phyloP scores from a whole-genome alignment of 208 protist genomes.

The Leishmania lainsoni region DNA sequence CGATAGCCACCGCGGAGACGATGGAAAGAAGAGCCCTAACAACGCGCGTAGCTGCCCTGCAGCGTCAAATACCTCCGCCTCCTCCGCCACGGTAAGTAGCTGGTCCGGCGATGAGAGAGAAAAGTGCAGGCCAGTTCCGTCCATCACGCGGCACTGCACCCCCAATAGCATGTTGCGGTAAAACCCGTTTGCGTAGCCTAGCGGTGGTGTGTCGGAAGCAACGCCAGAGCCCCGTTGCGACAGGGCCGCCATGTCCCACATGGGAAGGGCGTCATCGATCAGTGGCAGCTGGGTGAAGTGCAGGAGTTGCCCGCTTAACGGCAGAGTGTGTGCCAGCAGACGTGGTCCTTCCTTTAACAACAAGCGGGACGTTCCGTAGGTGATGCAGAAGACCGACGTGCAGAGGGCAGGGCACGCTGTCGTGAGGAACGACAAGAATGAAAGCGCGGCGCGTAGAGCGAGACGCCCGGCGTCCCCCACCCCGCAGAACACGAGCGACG shows the following conservation, averaged over 20 bases:
- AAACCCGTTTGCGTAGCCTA: constrained; percentile 25
- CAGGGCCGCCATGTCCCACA: neutral
- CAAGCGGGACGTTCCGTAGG: constrained; percentile 47
- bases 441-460: constrained; percentile 39
- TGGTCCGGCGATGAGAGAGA: neutral
- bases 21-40: constrained; percentile 15
- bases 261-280: neutral
- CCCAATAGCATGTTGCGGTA: constrained; percentile 30
- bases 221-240: constrained; percentile 7
- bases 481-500: constrained; percentile 58
- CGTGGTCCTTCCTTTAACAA: constrained; percentile 34
- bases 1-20: constrained; percentile 17
- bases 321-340: constrained; percentile 37
- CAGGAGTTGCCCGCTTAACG: constrained; percentile 50
- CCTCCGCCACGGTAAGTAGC: constrained; percentile 17
- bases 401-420: constrained; percentile 15
- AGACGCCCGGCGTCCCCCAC: constrained; percentile 44
- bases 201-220: constrained; percentile 4
- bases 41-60: constrained; percentile 16
- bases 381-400: constrained; percentile 53
- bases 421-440: constrained; percentile 40
- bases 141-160: neutral
- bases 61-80: constrained; percentile 19
- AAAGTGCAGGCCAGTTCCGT: constrained; percentile 3
- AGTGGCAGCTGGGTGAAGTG: constrained; percentile 31